Evolutionary conservation across 768 basidiomycete genomes (phyloP).

Genomic region (Xanthoconium stramineum): DNA sequence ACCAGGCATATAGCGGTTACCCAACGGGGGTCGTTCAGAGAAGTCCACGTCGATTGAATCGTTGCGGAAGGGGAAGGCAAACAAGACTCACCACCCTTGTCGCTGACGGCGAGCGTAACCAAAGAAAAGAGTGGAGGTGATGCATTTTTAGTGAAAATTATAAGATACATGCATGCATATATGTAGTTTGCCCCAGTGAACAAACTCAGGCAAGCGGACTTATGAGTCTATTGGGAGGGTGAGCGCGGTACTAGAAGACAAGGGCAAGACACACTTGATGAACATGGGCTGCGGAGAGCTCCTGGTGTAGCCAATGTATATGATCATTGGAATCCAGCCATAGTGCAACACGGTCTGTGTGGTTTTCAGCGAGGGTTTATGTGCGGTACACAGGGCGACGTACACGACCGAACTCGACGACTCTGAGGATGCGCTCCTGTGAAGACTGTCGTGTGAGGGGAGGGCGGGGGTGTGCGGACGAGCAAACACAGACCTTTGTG

Average conservation of each 20-base stretch:
- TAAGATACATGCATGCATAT: conserved; percentile 24
- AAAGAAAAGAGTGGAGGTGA: background rate
- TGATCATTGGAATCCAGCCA: conserved; percentile 95
- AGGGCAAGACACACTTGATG: conserved; percentile 76
- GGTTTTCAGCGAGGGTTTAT: conserved; percentile 2
- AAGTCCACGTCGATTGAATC: conserved; percentile 64
- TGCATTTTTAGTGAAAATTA: conserved; percentile 24
- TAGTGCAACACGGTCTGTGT: conserved; percentile 85
- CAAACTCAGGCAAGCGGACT: conserved; percentile 79
- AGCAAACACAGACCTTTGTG: conserved; percentile 59
- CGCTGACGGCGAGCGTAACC: background rate
- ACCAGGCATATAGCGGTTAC: conserved; percentile 52
- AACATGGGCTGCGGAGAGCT: conserved; percentile 93
- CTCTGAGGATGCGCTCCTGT: conserved; percentile 76
- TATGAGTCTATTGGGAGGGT: conserved; percentile 61
- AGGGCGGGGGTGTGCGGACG: background rate
- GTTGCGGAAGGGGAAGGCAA: conserved; percentile 6
- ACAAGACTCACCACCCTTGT: conserved; percentile 29
- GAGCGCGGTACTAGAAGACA: background rate
- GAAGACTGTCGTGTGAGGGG: background rate
- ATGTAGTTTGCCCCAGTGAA: conserved; percentile 10
- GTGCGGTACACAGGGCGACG: conserved; percentile 25
- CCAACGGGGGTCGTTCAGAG: conserved; percentile 31
- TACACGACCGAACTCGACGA: conserved; percentile 80
- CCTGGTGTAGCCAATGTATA: conserved; percentile 90